A percentile compares a stretch with the other conserved stretches of the same genome.
Evolutionary conservation across 2,329 filamentous ascomycete genomes (phyloP).

Genomic region (Pseudogymnoascus sp.): DNA sequence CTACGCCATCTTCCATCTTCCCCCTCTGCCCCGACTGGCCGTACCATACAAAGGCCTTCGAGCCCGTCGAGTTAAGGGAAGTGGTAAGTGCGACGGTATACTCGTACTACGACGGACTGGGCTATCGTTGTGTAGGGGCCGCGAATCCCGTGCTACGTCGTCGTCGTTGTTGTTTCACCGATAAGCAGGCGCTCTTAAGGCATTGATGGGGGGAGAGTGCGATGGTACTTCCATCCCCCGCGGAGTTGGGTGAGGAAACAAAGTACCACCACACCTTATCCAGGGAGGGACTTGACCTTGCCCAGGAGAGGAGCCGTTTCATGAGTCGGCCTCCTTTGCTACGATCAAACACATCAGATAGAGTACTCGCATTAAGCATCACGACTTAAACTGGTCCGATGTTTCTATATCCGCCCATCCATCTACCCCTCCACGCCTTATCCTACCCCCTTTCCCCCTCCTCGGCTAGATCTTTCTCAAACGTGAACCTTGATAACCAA

Average conservation of each 20-base stretch:
- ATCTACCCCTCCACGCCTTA: not conserved
- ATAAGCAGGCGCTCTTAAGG: not conserved
- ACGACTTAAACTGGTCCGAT: slow-evolving; percentile 6
- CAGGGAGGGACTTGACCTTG: not conserved
- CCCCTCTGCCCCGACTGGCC: not conserved
- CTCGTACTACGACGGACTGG: not conserved
- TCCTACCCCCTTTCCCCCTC: not conserved
- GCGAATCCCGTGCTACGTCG: slow-evolving; percentile 6
- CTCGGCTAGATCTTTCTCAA: not conserved
- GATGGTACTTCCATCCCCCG: not conserved
- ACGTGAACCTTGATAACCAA: not conserved
- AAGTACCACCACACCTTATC: not conserved
- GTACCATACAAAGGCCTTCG: not conserved
- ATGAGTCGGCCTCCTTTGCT: not conserved
- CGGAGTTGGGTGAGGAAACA: not conserved
- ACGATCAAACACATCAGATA: slow-evolving; percentile 9
- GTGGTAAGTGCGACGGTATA: not conserved
- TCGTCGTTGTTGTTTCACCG: not conserved
- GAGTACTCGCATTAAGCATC: slow-evolving; percentile 3
- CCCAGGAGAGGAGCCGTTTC: not conserved
- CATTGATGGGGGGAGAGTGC: not conserved
- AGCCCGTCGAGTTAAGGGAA: not conserved
- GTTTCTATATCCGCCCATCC: not conserved
- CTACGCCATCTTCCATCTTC: not conserved
- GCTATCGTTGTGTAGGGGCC: not conserved